Base-by-base conservation (phyloP, 352 stramenopile genomes). In the Discostella stelligera region DNA sequence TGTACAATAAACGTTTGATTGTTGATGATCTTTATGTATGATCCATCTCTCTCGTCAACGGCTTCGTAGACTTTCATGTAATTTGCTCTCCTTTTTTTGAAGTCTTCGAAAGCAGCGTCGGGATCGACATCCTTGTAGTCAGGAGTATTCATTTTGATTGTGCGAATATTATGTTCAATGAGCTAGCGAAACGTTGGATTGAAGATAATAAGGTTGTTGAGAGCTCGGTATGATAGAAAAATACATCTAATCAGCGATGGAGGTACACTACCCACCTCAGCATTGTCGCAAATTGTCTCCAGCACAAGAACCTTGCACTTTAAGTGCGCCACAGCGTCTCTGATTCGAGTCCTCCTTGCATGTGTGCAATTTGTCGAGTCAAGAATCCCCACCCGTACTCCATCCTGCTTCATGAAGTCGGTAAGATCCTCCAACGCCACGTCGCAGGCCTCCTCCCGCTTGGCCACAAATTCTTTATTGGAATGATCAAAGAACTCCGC, bases 271-370 rank as follows among this genome's bases (percentile, higher is more conserved):
- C 60, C 94, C 75, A 97, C 93, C 1, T 93, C 91, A 62, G 97
- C 93, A 71, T 96, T 94, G 63, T 95, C 95, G 83, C 94, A 97
- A 65, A 98, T 96, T 46, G 87, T 95, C 78, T 98, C 95, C 13
- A 98, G 83, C 80, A 98, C 97, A 53, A 98, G 94, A 23, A 94
- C 91, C 30, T 91, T 92, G 56, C 72, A 79, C 62, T 66, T 77
- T 63, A 66, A 85, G 25, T 80, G 81, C n/a, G 65, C 70, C 25
- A 94, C 53, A 4, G 46, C 54, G 58, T 96, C 75, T 52, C 78
- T 55, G 59, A 93, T 86, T 55, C 89, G 74, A 50, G 70, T 49
- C 52, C 87, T 79, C 56, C 87, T 70, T 30, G 75, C 65, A 58
- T 66, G 65, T 23, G 83, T 86, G 4, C 64, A 80, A 76, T 93